Evolutionary conservation across 2,329 filamentous ascomycete genomes (phyloP).

Genomic region (Lachnum nothofagi): DNA sequence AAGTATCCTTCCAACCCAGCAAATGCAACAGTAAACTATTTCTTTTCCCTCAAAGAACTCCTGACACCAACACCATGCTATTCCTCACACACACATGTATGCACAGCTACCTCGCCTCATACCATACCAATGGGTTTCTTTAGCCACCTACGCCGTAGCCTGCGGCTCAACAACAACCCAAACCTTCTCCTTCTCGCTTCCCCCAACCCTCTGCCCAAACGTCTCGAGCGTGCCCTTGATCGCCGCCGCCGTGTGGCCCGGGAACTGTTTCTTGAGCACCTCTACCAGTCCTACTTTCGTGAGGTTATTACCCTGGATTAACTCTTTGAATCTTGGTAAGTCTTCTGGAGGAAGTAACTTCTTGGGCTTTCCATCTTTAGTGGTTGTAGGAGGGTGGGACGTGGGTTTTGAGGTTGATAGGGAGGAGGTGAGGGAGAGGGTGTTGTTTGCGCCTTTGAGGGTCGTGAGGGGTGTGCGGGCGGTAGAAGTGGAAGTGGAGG

Average conservation of each 20-base stretch:
- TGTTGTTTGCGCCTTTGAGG: constrained; percentile 24
- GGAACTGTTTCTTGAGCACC: constrained; percentile 68
- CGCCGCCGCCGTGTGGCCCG: constrained; percentile 62
- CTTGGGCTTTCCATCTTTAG: constrained; percentile 22
- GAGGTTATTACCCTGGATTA: constrained; percentile 64
- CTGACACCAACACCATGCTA: too few species aligned
- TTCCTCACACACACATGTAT: too few species aligned
- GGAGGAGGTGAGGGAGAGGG: constrained; percentile 10
- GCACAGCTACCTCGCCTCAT: too few species aligned
- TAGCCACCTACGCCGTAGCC: not conserved
- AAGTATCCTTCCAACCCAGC: too few species aligned
- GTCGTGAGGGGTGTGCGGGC: constrained; percentile 30
- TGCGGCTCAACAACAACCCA: constrained; percentile 24
- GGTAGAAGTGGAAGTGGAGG: too few species aligned
- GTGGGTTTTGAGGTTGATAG: constrained; percentile 9
- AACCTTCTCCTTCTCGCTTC: constrained; percentile 37
- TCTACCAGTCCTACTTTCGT: constrained; percentile 72
- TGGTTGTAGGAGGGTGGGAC: constrained; percentile 19
- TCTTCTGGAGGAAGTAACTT: constrained; percentile 26
- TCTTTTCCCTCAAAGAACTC: too few species aligned
- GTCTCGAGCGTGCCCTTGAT: constrained; percentile 66
- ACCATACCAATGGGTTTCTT: too few species aligned
- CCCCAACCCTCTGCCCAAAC: constrained; percentile 59
- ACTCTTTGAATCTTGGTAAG: constrained; percentile 53
- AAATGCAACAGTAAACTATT: too few species aligned